Evolutionary conservation across 2,329 filamentous ascomycete genomes (phyloP).

Genomic region (Biscogniauxia mediterranea): DNA sequence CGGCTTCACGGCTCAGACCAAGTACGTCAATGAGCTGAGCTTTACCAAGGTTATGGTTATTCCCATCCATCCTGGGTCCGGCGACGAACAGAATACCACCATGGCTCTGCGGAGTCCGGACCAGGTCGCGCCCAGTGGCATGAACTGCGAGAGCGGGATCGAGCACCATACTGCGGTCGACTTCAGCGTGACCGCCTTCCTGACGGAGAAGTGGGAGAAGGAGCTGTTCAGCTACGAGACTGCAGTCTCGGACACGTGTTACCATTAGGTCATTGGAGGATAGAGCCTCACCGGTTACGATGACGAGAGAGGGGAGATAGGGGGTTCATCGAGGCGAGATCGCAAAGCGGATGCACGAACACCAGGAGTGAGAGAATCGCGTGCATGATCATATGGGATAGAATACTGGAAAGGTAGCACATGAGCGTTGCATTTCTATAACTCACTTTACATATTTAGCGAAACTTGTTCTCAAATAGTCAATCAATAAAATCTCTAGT

Average conservation of each 20-base stretch:
- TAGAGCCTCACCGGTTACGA: neutral
- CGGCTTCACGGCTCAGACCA: constrained; percentile 37
- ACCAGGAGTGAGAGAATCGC: neutral
- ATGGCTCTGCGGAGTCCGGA: too few species aligned
- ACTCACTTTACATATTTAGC: constrained; percentile 1
- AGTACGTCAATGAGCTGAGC: constrained; percentile 36
- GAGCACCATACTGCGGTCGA: constrained; percentile 27
- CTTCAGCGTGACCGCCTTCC: constrained; percentile 29
- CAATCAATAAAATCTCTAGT: neutral
- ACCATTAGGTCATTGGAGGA: constrained; percentile 1
- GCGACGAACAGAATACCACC: constrained; percentile 21
- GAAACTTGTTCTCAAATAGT: neutral
- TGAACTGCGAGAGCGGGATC: constrained; percentile 24
- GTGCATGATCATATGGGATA: neutral
- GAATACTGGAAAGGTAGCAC: neutral
- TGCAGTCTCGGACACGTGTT: constrained; percentile 31
- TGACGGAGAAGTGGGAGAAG: constrained; percentile 24
- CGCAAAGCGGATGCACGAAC: neutral
- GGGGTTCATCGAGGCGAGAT: neutral
- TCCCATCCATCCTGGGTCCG: constrained; percentile 18
- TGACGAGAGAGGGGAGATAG: neutral
- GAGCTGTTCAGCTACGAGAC: constrained; percentile 26
- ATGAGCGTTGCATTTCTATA: neutral
- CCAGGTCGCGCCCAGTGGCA: constrained; percentile 14
- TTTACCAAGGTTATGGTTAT: neutral